These are phyloP conservation scores for Trichoderma hamatum DNA, from an alignment of 2,329 filamentous ascomycete genomes.

Conservation along the genomic window DNA sequence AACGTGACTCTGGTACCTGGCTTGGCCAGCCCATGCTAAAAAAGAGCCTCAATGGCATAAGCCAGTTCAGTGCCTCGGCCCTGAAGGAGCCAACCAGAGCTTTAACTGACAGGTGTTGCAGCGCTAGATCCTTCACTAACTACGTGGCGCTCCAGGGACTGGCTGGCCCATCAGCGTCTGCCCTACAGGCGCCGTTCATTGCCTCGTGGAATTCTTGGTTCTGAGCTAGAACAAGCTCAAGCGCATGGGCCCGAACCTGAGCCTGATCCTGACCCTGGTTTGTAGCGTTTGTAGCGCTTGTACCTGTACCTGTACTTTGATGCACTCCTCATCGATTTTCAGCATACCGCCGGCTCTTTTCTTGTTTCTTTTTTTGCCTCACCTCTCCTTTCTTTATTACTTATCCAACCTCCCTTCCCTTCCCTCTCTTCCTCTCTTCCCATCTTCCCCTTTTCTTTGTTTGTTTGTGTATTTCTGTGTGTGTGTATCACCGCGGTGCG, in stretches of 20 bases:
- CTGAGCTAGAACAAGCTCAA: slow-evolving; percentile 15
- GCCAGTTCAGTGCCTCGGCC: background rate
- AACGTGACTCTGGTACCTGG: background rate
- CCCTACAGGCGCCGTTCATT: slow-evolving; percentile 14
- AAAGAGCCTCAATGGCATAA: background rate
- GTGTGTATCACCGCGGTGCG: slow-evolving; percentile 3
- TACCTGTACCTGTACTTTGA: background rate
- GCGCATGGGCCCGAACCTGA: background rate
- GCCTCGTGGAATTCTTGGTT: slow-evolving; percentile 20
- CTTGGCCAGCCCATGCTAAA: background rate
- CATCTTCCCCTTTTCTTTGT: background rate
- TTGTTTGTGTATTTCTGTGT: background rate
- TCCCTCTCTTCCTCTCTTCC: background rate
- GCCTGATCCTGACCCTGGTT: background rate
- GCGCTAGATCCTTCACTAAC: background rate
- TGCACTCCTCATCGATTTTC: slow-evolving; percentile 2
- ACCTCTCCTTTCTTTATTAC: slow-evolving; percentile 14
- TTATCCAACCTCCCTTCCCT: slow-evolving; percentile 11
- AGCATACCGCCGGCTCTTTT: background rate
- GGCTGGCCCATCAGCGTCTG: background rate
- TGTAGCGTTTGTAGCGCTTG: background rate
- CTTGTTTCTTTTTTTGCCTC: background rate
- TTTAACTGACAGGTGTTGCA: background rate
- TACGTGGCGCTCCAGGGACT: background rate
- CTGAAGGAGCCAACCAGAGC: background rate